Base-by-base conservation (phyloP, 495 filamentous ascomycete genomes). In the Aspergillus indologenus region DNA sequence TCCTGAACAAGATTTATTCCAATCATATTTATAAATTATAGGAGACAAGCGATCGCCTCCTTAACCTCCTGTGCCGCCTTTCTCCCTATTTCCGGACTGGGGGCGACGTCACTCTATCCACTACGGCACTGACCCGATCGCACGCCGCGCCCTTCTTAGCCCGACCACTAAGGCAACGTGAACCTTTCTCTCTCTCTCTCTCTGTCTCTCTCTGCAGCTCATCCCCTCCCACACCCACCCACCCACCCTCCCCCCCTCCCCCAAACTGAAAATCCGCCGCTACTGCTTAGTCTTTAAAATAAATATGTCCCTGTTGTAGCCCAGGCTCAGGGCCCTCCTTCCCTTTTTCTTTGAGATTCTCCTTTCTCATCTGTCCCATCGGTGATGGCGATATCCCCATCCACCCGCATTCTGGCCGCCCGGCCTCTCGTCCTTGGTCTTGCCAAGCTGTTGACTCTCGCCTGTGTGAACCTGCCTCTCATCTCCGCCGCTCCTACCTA, bases 391-490 rank as follows among this genome's bases (percentile, higher is more conserved):
- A 66, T 69, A 52, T 49, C 68, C 31, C 17, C 60, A 48, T 57
- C 65, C 47, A 70, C 58, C 52, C 68, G 65, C 52, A 71, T 74
- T 53, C 61, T 75, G 57, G 71, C 78, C 61, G 48, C 68, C 48
- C 71, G 80, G 70, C 76, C 81, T 11, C 60, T 73, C 29, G 62
- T 79, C 48, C 71, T 81, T 52, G 70, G 79, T 42, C 58, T 82
- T 46, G 74, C 77, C 18, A 85, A 80, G 71, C 50, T 80, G 29
- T 53, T 85, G 9, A 62, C 83, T 53, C 63, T 83, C 26, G 51
- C 68, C 7, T 55, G 82, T 47, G 68, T 67, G 7, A 77, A 81
- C 45, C 56, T 82, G 20, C 78, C 80, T 22, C 63, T 77, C 44
- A 65, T 79, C 19, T 61, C 72, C 46, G 80, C 78, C 48, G 73